Base-by-base conservation (phyloP, 2,329 filamentous ascomycete species). In the Boeremia lycopersici region DNA sequence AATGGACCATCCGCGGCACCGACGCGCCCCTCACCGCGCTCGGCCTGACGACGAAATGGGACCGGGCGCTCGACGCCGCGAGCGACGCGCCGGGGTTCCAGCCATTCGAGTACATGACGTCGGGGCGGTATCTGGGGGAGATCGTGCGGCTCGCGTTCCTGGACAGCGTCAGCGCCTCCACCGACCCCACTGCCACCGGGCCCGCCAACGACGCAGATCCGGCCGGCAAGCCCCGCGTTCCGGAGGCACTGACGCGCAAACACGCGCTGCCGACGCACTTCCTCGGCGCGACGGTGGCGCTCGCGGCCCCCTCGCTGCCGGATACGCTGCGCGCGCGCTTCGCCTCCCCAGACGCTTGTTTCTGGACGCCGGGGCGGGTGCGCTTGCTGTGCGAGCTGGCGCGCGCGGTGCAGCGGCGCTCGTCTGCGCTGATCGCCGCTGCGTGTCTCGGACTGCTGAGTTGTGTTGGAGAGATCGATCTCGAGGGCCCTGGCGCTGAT, bases 91-190 rank as follows among this genome's bases (percentile, higher is more conserved):
- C 90, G 0, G 89, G 90, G 0, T 92, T 93, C 64, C 90, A 93
- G 61, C 89, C 90, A 0, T 83, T 93, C 17, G 90, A 95, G 70
- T 93, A 93, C 74, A 91, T 93, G 88, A 92, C 89, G 0, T 85
- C 89, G 2, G 89, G 89, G 2, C 81, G 89, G 35, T 93, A 93
- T 69, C 81, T 93, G 4, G 89, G 89, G 45, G 89, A 93, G 73
- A 82, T 93, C 10, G 87, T 88, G 23, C 85, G 89, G 25, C 78
- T 92, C 51, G 85, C 90, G 57, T 80, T 91, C 48, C 74, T 87
- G 35, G 87, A 90, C 67, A n/a, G n/a, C n/a, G n/a, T n/a, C n/a
- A n/a, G n/a, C n/a, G n/a, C n/a, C n/a, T n/a, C n/a, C n/a, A n/a
- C n/a, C n/a, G n/a, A n/a, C n/a, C n/a, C n/a, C n/a, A n/a, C n/a